Conservation (phyloP, 345 rosid species). For the Angophora floribunda region DNA sequence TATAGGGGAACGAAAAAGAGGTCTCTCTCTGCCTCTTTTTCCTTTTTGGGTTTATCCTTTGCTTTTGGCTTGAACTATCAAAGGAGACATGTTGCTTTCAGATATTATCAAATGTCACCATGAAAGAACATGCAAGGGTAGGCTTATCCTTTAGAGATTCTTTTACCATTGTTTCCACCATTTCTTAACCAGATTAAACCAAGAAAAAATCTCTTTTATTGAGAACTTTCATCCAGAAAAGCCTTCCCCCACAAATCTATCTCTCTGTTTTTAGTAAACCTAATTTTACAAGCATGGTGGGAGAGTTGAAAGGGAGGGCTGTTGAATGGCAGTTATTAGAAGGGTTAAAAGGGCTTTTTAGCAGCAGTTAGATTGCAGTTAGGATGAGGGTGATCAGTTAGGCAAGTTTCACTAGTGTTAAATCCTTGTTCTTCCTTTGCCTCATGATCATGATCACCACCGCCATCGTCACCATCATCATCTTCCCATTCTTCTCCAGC, state of each 20-base stretch:
- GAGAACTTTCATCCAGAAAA: background rate
- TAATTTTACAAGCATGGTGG: background rate
- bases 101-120: background rate
- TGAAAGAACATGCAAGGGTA: background rate
- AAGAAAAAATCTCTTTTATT: background rate
- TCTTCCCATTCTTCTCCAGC: conserved; percentile 17
- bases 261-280: background rate
- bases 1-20: background rate
- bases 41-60: background rate
- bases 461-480: background rate
- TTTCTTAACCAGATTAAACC: background rate
- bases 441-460: background rate
- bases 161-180: background rate
- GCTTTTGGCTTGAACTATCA: background rate
- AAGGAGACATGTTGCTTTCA: background rate
- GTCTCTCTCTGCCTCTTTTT: background rate
- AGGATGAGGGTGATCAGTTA: background rate
- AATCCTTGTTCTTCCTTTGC: background rate
- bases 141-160: background rate
- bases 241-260: background rate
- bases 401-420: background rate
- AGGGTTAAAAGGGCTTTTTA: background rate
- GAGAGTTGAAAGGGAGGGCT: background rate
- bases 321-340: background rate
- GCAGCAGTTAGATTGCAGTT: conserved; percentile 4